Percentiles rank a stretch among this genome's conserved stretches.
Conservation (phyloP, 176 grass and related monocot genomes). For the Areca catechu region DNA sequence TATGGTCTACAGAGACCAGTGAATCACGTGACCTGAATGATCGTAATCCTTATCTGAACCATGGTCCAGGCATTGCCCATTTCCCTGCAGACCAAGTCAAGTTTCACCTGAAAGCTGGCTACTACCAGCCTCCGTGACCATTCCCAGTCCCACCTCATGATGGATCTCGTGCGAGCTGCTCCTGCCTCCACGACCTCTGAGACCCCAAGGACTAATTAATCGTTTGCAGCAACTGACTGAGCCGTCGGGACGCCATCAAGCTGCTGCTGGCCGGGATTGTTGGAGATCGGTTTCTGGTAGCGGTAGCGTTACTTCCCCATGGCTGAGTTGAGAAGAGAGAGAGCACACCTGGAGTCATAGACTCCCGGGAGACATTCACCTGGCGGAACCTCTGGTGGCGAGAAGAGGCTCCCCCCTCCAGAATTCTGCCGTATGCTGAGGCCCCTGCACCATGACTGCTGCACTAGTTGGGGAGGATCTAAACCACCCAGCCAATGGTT, state of each 20-base stretch:
- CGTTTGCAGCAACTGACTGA: background rate
- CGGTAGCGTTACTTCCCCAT: slow-evolving; percentile 7
- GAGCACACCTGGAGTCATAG: slow-evolving; percentile 37
- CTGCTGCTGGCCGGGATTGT: background rate
- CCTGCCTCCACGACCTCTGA: slow-evolving; percentile 16
- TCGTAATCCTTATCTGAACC: slow-evolving; percentile 8
- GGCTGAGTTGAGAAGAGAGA: slow-evolving; percentile 50
- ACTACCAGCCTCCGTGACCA: no score
- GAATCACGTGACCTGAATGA: slow-evolving; percentile 15
- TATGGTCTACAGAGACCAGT: slow-evolving; percentile 25
- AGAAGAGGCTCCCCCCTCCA: slow-evolving; percentile 3
- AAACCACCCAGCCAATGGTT: slow-evolving; percentile 6
- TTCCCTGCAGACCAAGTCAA: slow-evolving; percentile 33
- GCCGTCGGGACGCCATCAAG: slow-evolving; percentile 3
- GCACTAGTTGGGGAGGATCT: background rate
- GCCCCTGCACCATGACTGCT: slow-evolving; percentile 3
- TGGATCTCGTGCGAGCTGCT: slow-evolving; percentile 2
- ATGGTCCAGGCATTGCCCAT: slow-evolving; percentile 15
- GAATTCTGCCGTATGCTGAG: slow-evolving; percentile 11
- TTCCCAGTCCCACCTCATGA: background rate
- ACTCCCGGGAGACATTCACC: slow-evolving; percentile 25
- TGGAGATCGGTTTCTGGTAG: slow-evolving; percentile 6
- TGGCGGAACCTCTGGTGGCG: slow-evolving; percentile 6
- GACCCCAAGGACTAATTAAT: slow-evolving; percentile 17
- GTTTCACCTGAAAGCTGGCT: slow-evolving; percentile 10